Conservation (phyloP, 331 rosid genomes). For the Acacia pycnantha region DNA sequence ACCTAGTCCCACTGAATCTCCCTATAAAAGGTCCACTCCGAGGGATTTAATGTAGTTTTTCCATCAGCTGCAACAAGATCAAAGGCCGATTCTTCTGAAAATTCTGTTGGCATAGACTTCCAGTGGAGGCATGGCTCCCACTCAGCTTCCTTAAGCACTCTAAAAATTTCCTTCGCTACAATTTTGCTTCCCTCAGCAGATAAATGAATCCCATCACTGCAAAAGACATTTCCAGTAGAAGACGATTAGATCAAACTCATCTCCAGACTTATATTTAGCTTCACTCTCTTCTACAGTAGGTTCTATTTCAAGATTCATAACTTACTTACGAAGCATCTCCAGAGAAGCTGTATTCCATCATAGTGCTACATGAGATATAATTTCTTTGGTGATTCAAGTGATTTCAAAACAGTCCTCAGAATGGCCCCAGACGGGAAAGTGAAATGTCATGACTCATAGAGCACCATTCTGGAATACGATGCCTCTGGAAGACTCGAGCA, state of each 20-base stretch:
- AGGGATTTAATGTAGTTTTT: constrained; percentile 65
- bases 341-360: neutral
- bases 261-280: constrained; percentile 1
- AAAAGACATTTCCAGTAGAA: neutral
- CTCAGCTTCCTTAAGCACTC: constrained; percentile 73
- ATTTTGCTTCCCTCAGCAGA: constrained; percentile 88
- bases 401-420: too few relatives aligned
- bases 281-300: neutral
- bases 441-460: neutral
- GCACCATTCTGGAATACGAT: neutral
- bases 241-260: neutral
- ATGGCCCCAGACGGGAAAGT: neutral
- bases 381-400: neutral
- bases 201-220: constrained; percentile 91
- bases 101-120: constrained; percentile 78
- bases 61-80: constrained; percentile 95
- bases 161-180: constrained; percentile 75
- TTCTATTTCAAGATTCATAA: neutral
- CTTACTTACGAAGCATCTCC: neutral
- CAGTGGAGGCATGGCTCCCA: constrained; percentile 92
- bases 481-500: neutral
- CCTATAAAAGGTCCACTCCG: constrained; percentile 83
- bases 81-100: constrained; percentile 72
- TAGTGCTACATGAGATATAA: neutral
- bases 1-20: constrained; percentile 72